These are phyloP conservation scores for Pugionium dolabratum DNA, from an alignment of 345 rosid genomes.

Conservation along the genomic window DNA sequence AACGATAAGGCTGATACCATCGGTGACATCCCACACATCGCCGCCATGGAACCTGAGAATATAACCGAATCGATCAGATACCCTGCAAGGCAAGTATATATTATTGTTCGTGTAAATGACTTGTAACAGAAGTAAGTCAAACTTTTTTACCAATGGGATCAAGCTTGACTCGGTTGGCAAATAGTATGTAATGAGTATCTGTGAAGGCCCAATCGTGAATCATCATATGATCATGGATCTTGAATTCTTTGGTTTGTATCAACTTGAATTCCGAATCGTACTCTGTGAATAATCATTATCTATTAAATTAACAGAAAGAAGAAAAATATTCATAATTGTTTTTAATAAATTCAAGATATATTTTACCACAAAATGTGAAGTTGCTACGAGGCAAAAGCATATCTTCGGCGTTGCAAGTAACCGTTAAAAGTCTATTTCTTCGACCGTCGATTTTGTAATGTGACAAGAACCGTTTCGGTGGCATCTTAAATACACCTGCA, in stretches of 20 bases:
- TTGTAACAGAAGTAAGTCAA: not conserved
- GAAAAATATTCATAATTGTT: not conserved
- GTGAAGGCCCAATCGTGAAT: constrained; percentile 98
- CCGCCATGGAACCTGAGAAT: constrained; percentile 66
- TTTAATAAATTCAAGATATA: not conserved
- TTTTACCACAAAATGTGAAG: constrained; percentile 77
- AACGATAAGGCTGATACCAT: constrained; percentile 89
- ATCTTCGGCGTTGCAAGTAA: constrained; percentile 90
- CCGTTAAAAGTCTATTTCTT: constrained; percentile 63
- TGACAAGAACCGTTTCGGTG: constrained; percentile 81
- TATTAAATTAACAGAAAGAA: not conserved
- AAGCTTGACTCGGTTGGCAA: constrained; percentile 77
- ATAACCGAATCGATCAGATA: not conserved
- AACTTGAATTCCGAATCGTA: constrained; percentile 62
- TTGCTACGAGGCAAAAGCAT: constrained; percentile 83
- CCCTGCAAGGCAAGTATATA: constrained; percentile 6
- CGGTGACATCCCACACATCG: constrained; percentile 76
- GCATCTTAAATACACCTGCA: constrained; percentile 83
- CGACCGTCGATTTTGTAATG: constrained; percentile 71
- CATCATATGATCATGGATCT: constrained; percentile 78
- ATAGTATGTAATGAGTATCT: constrained; percentile 69
- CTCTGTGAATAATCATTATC: constrained; percentile 45
- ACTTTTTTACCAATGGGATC: constrained; percentile 56
- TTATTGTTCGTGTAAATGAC: not conserved
- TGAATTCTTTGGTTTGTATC: constrained; percentile 56